A percentile compares a stretch with the other conserved stretches of the same genome.
Evolutionary conservation across 2,329 filamentous ascomycete species (phyloP).

Genomic region (Fonsecaea monophora): DNA sequence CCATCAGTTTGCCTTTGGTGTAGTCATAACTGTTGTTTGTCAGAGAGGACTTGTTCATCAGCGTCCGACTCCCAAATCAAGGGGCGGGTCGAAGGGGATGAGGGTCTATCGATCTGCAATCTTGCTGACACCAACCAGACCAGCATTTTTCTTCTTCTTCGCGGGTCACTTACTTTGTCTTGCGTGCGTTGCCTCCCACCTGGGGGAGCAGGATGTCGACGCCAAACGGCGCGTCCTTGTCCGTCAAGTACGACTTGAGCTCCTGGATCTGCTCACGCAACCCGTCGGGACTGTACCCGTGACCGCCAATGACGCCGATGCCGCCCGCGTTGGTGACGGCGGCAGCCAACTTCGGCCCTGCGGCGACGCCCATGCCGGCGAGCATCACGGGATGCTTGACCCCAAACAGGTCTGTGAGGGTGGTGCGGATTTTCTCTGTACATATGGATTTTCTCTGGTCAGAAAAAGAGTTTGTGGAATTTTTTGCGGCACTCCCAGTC

Average conservation of each 20-base stretch:
- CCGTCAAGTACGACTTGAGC: constrained; percentile 77
- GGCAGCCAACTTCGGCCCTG: constrained; percentile 84
- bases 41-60: too few relatives aligned
- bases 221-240: constrained; percentile 87
- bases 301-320: constrained; percentile 84
- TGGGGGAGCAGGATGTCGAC: constrained; percentile 88
- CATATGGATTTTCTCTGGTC: not conserved
- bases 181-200: constrained; percentile 82
- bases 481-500: too few relatives aligned
- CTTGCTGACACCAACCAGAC: too few relatives aligned
- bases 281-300: constrained; percentile 81
- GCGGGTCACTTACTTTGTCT: constrained; percentile 69
- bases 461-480: too few relatives aligned
- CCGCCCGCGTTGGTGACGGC: constrained; percentile 89
- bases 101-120: too few relatives aligned
- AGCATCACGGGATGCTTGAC: constrained; percentile 88
- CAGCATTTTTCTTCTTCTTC: too few relatives aligned
- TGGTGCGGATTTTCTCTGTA: not conserved
- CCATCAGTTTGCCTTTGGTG: constrained; percentile 77
- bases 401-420: constrained; percentile 84
- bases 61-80: too few relatives aligned
- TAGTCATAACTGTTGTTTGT: constrained; percentile 71
- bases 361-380: constrained; percentile 91
- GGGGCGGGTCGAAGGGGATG: too few relatives aligned
- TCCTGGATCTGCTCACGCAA: constrained; percentile 84